phyloP scores from a whole-genome alignment of 2,329 filamentous ascomycete genomes.

The Metarhizium album region DNA sequence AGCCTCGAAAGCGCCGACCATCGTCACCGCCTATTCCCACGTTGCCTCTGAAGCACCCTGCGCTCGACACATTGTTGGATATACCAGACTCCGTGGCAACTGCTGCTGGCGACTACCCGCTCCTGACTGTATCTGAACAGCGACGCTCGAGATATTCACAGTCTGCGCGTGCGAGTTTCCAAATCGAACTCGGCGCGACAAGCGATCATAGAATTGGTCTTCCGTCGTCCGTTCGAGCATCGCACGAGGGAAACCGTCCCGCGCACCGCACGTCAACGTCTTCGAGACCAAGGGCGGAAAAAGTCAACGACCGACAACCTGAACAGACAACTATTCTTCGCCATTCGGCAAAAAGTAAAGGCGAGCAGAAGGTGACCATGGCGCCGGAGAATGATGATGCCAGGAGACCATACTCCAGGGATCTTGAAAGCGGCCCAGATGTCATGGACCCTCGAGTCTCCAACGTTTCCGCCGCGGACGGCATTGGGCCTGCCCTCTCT shows the following conservation, averaged over 20 bases:
- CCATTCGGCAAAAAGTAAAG: constrained; percentile 27
- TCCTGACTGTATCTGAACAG: constrained; percentile 41
- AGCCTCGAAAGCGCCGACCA: constrained; percentile 31
- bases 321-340: background rate
- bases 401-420: constrained; percentile 31
- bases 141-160: constrained; percentile 32
- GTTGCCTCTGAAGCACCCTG: constrained; percentile 37
- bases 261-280: constrained; percentile 17
- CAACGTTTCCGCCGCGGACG: constrained; percentile 37
- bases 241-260: constrained; percentile 38
- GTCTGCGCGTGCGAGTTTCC: constrained; percentile 37
- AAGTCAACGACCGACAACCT: background rate
- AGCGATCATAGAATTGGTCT: constrained; percentile 40
- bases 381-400: constrained; percentile 25
- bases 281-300: background rate
- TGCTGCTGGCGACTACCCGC: constrained; percentile 36
- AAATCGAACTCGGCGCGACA: constrained; percentile 35
- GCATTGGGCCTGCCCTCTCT: constrained; percentile 43
- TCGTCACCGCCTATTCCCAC: constrained; percentile 44
- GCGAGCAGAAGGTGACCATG: constrained; percentile 41
- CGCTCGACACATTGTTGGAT: constrained; percentile 26
- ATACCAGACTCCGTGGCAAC: constrained; percentile 26
- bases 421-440: constrained; percentile 45
- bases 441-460: constrained; percentile 33
- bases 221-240: constrained; percentile 41